phyloP scores from a whole-genome alignment of 2,329 filamentous ascomycete species.

The Fusarium keratoplasticum region DNA sequence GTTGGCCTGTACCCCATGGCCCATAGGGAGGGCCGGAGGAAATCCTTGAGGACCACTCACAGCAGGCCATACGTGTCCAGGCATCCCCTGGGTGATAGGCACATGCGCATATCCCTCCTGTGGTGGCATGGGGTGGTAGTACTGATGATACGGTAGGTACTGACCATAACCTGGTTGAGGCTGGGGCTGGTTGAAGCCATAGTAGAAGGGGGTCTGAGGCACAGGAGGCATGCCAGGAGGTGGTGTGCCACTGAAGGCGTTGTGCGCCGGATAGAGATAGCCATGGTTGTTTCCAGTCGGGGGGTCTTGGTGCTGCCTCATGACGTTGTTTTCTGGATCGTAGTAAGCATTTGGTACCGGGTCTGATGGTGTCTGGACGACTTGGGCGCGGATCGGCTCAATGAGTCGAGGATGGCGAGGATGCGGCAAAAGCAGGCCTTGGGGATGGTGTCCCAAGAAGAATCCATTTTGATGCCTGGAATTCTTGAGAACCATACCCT shows the following conservation, averaged over 20 bases:
- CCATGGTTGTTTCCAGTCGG: conserved; percentile 64
- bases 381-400: conserved; percentile 59
- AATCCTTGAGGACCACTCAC: conserved; percentile 37
- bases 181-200: conserved; percentile 51
- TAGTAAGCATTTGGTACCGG: conserved; percentile 71
- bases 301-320: conserved; percentile 69
- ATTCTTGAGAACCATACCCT: conserved; percentile 12
- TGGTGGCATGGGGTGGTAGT: conserved; percentile 13
- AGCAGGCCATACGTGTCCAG: conserved; percentile 35
- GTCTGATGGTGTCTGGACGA: conserved; percentile 62
- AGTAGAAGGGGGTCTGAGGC: conserved; percentile 55
- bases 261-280: conserved; percentile 58
- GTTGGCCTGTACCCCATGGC: conserved; percentile 10
- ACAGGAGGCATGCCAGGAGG: conserved; percentile 59
- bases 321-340: conserved; percentile 62
- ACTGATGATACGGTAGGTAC: conserved; percentile 21
- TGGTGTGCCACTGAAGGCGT: conserved; percentile 47
- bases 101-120: conserved; percentile 39
- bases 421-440: conserved; percentile 46
- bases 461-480: conserved; percentile 29
- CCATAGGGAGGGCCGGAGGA: conserved; percentile 12
- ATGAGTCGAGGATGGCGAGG: conserved; percentile 58
- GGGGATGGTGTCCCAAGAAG: conserved; percentile 42
- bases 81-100: conserved; percentile 48
- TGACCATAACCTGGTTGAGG: conserved; percentile 48